Conservation (phyloP, 495 filamentous ascomycete species). For the Aspergillus heteromorphus region DNA sequence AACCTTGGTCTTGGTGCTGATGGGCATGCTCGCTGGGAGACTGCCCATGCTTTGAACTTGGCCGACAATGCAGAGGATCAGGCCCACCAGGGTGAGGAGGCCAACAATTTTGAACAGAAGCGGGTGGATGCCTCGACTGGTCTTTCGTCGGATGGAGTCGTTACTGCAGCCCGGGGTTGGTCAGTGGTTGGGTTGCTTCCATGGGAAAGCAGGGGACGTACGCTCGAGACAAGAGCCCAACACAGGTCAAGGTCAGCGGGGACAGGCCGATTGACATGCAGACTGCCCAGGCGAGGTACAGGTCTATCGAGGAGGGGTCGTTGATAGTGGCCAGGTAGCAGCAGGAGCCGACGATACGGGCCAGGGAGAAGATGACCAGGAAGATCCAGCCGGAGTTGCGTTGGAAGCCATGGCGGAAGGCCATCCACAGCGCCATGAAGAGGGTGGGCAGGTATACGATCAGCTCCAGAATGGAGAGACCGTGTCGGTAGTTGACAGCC, state of each 20-base stretch:
- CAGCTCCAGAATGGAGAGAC: slow-evolving; percentile 32
- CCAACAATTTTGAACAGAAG: slow-evolving; percentile 21
- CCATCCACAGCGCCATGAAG: slow-evolving; percentile 26
- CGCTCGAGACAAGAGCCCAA: slow-evolving; percentile 18
- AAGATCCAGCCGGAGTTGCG: slow-evolving; percentile 30
- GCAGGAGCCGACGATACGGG: slow-evolving; percentile 28
- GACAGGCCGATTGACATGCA: slow-evolving; percentile 23
- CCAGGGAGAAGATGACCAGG: slow-evolving; percentile 33
- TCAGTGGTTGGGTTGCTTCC: not conserved
- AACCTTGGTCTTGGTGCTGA: slow-evolving; percentile 9
- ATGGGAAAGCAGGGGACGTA: slow-evolving; percentile 4
- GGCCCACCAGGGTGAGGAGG: slow-evolving; percentile 10
- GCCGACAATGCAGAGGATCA: slow-evolving; percentile 20
- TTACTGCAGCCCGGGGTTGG: slow-evolving; percentile 7
- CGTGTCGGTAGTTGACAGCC: slow-evolving; percentile 23
- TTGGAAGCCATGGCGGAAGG: slow-evolving; percentile 35
- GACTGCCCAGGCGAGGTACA: slow-evolving; percentile 20
- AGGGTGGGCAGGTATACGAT: slow-evolving; percentile 30
- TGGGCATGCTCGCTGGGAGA: not conserved
- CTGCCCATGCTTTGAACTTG: not conserved
- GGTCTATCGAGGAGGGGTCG: slow-evolving; percentile 14
- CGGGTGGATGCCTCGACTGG: slow-evolving; percentile 11
- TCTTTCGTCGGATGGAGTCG: slow-evolving; percentile 18
- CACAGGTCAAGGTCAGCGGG: slow-evolving; percentile 15
- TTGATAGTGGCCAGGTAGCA: slow-evolving; percentile 34